Base-by-base conservation (phyloP, 2,329 filamentous ascomycete genomes). In the Colletotrichum phormii region DNA sequence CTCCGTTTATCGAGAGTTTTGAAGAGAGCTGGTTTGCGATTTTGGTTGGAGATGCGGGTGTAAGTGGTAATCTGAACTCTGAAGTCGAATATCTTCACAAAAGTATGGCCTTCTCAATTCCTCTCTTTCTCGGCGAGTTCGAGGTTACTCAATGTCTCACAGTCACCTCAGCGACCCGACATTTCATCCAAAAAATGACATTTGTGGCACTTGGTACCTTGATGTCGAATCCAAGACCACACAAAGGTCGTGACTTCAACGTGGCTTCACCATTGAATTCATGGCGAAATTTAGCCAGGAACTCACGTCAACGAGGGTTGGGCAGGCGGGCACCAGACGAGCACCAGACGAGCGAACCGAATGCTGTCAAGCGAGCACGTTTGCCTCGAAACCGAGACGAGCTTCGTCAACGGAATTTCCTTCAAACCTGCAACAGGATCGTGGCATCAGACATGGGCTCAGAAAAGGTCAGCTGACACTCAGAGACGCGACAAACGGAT, bases 391-490 rank as follows among this genome's bases (percentile, higher is more conserved):
- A 31, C 37, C 12, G 22, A 22, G 5, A 7, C 24, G 22, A 15
- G 15, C 59, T 12, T 49, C 18, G 11, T 22, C 26, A 51, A 49
- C 5, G 15, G 12, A n/a, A 12, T 7, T 7, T 31, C 2, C 8
- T 33, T 53, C 22, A 7, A 11, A 35, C 53, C 37, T 69, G 53
- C 58, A 69, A 64, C 60, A 57, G 66, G 12, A 42, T 70, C 60
- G 66, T 49, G 66, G 60, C 66, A 64, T 72, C 37, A 24, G 54
- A 33, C 55, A 60, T 60, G 71, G 60, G 60, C 54, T 31, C 6
- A 29, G 31, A 37, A 49, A 24, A 60, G 67, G 71, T 73, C 71
- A 24, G 71, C 35, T 73, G 71, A 73, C 71, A 60, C 46, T 71
- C 35, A 31, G 26, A 62, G 42, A 65, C 46, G 67, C 51, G 62